Conservation (phyloP, 768 basidiomycete species). For the Termitomyces sp. region DNA sequence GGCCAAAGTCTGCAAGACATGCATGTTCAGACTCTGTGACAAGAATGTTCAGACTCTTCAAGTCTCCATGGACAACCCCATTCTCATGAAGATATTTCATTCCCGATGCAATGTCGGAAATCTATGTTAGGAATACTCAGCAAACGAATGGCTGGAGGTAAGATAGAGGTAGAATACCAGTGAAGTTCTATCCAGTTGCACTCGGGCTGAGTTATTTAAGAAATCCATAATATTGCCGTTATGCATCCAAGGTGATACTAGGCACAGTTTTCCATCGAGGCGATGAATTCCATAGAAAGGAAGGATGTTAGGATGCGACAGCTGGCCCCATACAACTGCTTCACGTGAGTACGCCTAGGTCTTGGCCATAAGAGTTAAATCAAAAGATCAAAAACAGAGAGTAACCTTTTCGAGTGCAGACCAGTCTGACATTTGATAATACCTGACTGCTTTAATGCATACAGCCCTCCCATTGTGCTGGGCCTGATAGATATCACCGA, state of each 20-base stretch:
- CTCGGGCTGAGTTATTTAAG: neutral
- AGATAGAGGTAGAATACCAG: neutral
- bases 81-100: no score
- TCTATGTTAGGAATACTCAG: conserved; percentile 10
- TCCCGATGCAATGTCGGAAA: conserved; percentile 26
- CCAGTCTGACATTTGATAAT: conserved; percentile 16
- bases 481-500: conserved; percentile 25
- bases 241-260: conserved; percentile 34
- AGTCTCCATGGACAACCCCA: conserved; percentile 39
- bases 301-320: no score
- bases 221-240: conserved; percentile 23
- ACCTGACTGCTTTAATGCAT: conserved; percentile 22
- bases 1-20: conserved; percentile 49
- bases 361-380: neutral
- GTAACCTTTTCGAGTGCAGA: conserved; percentile 17
- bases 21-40: conserved; percentile 20
- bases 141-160: neutral
- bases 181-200: conserved; percentile 1
- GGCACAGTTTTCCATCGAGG: conserved; percentile 20
- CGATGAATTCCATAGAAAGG: no score
- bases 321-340: no score
- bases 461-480: conserved; percentile 14
- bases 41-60: conserved; percentile 32
- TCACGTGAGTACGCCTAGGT: conserved; percentile 11
- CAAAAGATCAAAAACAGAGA: neutral